Conservation (phyloP, 306 rosid genomes). For the Cicer pinnatifidum region DNA sequence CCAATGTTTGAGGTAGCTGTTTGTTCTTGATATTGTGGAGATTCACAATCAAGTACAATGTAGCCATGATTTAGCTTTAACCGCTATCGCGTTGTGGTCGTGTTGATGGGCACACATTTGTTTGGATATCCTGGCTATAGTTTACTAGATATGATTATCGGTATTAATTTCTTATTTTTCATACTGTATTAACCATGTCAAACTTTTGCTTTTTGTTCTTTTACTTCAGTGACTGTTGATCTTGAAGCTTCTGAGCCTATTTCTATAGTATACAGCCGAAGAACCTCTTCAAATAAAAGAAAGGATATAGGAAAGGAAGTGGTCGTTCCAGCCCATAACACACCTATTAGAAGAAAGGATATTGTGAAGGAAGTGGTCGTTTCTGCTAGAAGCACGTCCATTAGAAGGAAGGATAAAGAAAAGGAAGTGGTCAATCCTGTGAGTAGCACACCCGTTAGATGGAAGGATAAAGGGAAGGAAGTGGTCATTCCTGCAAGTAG, state of each 20-base stretch:
- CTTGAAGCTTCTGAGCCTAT: conserved; percentile 48
- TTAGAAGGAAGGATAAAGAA: not conserved
- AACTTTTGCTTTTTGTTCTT: not conserved
- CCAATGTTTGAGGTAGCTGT: not conserved
- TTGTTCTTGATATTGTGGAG: not conserved
- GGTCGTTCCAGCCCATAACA: not conserved
- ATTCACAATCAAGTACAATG: not conserved
- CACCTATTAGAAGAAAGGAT: not conserved
- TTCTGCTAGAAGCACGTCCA: not conserved
- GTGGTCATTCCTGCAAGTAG: conserved; percentile 42
- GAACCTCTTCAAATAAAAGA: conserved; percentile 46
- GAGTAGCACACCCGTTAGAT: not conserved
- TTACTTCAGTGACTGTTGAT: conserved; percentile 46
- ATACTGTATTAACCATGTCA: not conserved
- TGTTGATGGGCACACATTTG: too few species aligned
- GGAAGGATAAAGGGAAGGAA: conserved; percentile 11
- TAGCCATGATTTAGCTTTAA: not conserved
- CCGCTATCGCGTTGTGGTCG: too few species aligned
- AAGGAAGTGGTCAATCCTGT: not conserved
- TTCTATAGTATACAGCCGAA: conserved; percentile 51
- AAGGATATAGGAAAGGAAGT: not conserved
- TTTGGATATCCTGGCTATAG: not conserved
- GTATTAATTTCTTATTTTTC: not conserved
- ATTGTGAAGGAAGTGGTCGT: conserved; percentile 1
- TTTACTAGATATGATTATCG: not conserved